These are phyloP conservation scores for Pinus taeda DNA, from an alignment of 75 land plant genomes.

Conservation along the genomic window DNA sequence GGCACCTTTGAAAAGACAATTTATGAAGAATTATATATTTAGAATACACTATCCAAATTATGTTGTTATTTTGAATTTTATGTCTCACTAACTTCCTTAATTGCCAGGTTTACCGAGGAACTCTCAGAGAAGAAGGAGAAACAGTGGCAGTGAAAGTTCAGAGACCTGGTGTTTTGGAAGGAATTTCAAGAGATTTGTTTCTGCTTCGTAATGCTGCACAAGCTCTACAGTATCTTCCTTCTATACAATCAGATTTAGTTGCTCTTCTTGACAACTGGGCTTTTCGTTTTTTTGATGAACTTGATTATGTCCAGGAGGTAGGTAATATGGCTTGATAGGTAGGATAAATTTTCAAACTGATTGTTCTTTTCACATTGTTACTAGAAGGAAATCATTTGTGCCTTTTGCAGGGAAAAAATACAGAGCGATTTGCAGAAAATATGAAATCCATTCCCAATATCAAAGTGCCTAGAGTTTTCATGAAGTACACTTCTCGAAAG, in stretches of 20 bases:
- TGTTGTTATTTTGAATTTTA: neutral
- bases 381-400: slow-evolving; percentile 1
- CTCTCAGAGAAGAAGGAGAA: slow-evolving; percentile 24
- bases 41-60: neutral
- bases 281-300: slow-evolving; percentile 53
- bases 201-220: slow-evolving; percentile 27
- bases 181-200: slow-evolving; percentile 44
- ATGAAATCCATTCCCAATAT: slow-evolving; percentile 40
- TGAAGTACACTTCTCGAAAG: slow-evolving; percentile 45
- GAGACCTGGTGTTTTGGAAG: slow-evolving; percentile 51
- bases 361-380: neutral
- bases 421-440: slow-evolving; percentile 27
- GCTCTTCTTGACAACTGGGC: slow-evolving; percentile 58
- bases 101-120: slow-evolving; percentile 42
- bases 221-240: slow-evolving; percentile 20
- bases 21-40: slow-evolving; percentile 2
- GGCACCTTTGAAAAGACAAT: slow-evolving; percentile 1
- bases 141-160: slow-evolving; percentile 55
- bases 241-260: slow-evolving; percentile 38
- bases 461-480: slow-evolving; percentile 40
- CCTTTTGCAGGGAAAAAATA: slow-evolving; percentile 33
- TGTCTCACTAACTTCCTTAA: neutral
- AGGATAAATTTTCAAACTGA: neutral
- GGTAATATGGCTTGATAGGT: neutral
- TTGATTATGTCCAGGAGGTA: slow-evolving; percentile 53